A percentile compares a stretch with the other conserved stretches of the same genome.
These are phyloP conservation scores for Rhodofomes roseus DNA, from an alignment of 1,284 basidiomycete genomes.

Conservation along the genomic window DNA sequence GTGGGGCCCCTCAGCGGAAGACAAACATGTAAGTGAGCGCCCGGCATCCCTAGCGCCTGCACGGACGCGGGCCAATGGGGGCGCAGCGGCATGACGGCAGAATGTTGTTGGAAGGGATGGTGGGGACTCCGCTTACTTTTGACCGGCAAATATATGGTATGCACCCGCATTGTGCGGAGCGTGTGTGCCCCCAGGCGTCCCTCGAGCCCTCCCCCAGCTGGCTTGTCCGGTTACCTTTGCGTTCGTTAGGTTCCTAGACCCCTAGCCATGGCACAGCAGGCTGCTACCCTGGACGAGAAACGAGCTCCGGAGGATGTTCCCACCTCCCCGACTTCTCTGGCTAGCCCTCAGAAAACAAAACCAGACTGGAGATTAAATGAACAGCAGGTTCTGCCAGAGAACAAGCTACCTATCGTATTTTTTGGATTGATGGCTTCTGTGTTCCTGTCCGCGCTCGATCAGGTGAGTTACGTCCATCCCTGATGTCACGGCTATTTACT, in stretches of 20 bases:
- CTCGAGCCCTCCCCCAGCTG: neutral
- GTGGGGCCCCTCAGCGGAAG: neutral
- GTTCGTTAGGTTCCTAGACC: neutral
- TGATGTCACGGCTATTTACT: neutral
- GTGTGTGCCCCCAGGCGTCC: neutral
- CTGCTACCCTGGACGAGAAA: neutral
- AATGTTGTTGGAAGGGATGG: neutral
- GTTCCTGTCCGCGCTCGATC: constrained; percentile 41
- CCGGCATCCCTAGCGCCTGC: neutral
- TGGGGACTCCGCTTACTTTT: neutral
- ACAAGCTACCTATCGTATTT: constrained; percentile 38
- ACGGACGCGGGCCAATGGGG: neutral
- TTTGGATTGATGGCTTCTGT: constrained; percentile 37
- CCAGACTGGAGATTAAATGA: constrained; percentile 35
- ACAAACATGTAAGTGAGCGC: neutral
- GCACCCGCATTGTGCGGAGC: neutral
- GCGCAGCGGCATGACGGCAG: neutral
- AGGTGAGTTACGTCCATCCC: constrained; percentile 23
- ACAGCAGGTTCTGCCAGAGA: constrained; percentile 38
- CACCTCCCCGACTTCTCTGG: constrained; percentile 1
- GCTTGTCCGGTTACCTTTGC: neutral
- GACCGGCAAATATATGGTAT: neutral
- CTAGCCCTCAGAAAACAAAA: constrained; percentile 18
- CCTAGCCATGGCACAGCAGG: neutral
- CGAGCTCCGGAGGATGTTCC: constrained; percentile 4